Evolutionary conservation across 495 filamentous ascomycete species (phyloP).

Genomic region (Barbatosphaeria neglecta): DNA sequence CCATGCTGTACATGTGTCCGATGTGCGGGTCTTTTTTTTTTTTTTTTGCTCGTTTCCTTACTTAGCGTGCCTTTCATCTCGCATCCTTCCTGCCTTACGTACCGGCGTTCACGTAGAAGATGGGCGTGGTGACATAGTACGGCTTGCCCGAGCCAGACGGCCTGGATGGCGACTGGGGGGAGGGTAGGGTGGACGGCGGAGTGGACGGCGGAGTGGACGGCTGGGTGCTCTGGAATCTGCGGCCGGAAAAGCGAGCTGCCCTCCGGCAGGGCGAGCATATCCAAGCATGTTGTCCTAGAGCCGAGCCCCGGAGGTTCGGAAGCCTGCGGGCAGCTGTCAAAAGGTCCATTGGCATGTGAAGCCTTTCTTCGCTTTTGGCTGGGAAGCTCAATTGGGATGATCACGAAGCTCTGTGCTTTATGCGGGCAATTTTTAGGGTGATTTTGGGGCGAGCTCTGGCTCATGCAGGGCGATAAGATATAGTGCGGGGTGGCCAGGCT

Average conservation of each 20-base stretch:
- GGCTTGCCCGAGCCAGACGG: slow-evolving; percentile 50
- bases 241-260: not conserved
- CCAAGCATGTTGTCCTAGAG: not conserved
- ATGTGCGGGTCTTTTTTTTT: slow-evolving; percentile 65
- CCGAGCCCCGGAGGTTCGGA: not conserved
- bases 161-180: too few relatives aligned
- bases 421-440: too few relatives aligned
- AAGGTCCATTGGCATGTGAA: not conserved
- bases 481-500: too few relatives aligned
- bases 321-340: not conserved
- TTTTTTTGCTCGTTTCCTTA: slow-evolving; percentile 38
- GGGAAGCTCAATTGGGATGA: too few relatives aligned
- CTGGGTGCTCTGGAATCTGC: not conserved
- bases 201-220: too few relatives aligned
- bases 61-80: slow-evolving; percentile 8
- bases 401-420: too few relatives aligned
- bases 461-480: too few relatives aligned
- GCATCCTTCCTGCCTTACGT: slow-evolving; percentile 8
- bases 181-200: too few relatives aligned
- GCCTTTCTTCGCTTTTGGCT: not conserved
- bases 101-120: slow-evolving; percentile 99
- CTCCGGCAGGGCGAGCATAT: not conserved
- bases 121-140: slow-evolving; percentile 91
- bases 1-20: slow-evolving; percentile 87
- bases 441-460: too few relatives aligned